Evolutionary conservation across 768 basidiomycete species (phyloP), one percentile per base, ranked within the genome.

Genomic region (Russula sp.): DNA sequence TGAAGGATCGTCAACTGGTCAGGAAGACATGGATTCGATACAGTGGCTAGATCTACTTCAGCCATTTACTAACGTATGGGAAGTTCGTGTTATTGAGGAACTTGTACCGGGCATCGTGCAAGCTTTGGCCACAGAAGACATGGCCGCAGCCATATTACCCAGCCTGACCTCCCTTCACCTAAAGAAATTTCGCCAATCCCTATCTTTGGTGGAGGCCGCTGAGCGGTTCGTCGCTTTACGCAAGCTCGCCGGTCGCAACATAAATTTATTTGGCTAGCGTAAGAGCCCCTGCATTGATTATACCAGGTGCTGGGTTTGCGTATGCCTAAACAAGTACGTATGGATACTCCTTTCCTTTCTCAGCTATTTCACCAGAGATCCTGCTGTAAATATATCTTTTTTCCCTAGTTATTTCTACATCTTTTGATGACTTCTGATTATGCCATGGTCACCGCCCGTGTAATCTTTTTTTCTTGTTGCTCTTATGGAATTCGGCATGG

Each of bases 11-110:
- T 7, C 18, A 20, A 32, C 8, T 1, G 42, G 35, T 10, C 16
- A 22, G 14, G 43, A 18, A 18, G 52, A 54, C 0, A n/a, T 48
- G n/a, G 52, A 47, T 9, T 1, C 36, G 2, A 10, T 29, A 18
- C 59, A 43, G 14, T 60, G 43, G 45, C 16, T 60, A 14, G 52
- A 54, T 7, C 29, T 60, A 41, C 41, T 61, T n/a, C 41, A 5
- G 11, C 35, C 18, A 50, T 45, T 56, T 20, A 2, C 16, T 20
- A 9, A 35, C 18, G 41, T 61, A 9, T 5, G 6, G 22, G 9
- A 6, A 3, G 22, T 61, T n/a, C 2, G 5, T 5, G 35, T 61
- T 35, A 9, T 1, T 6, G 54, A 50, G 1, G n/a, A 38, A 56
- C 32, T 50, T 8, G 60, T 56, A 39, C 41, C 42, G 16, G 60